These are phyloP conservation scores for Atkinsonella hypoxylon DNA, from an alignment of 2,329 filamentous ascomycete genomes.

Conservation along the genomic window DNA sequence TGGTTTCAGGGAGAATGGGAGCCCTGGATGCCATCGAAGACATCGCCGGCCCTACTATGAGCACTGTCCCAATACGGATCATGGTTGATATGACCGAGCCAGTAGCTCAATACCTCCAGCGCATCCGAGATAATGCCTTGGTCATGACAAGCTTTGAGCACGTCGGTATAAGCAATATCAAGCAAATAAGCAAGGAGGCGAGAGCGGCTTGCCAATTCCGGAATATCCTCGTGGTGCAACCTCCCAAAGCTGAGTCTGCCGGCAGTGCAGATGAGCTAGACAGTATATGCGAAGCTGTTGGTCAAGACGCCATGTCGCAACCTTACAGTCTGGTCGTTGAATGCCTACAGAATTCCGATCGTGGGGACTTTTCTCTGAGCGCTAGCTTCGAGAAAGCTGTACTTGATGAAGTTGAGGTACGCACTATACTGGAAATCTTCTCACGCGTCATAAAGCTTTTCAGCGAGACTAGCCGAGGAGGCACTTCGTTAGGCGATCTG, in stretches of 20 bases:
- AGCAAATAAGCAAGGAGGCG: slow-evolving; percentile 5
- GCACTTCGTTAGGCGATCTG: not conserved
- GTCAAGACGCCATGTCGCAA: not conserved
- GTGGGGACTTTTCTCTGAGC: slow-evolving; percentile 18
- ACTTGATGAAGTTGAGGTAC: slow-evolving; percentile 30
- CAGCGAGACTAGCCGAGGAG: not conserved
- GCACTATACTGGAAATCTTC: not conserved
- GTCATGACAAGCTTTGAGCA: slow-evolving; percentile 11
- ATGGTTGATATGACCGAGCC: slow-evolving; percentile 3
- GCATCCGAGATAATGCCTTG: slow-evolving; percentile 9
- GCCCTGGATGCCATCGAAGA: slow-evolving; percentile 12
- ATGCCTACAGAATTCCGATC: slow-evolving; percentile 21
- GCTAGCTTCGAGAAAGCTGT: not conserved
- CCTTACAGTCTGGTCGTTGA: not conserved
- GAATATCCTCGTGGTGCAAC: not conserved
- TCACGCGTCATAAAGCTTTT: not conserved
- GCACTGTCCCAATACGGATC: slow-evolving; percentile 11
- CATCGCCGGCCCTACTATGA: slow-evolving; percentile 12
- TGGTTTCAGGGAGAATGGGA: slow-evolving; percentile 13
- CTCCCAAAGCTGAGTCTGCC: not conserved
- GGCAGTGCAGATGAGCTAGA: not conserved
- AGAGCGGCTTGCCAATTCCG: not conserved
- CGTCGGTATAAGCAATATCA: slow-evolving; percentile 13
- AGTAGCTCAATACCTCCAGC: slow-evolving; percentile 9
- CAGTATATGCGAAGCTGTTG: not conserved